Percentiles rank a stretch among this genome's conserved stretches.
phyloP scores from a whole-genome alignment of 2,329 filamentous ascomycete species.

The Cladosporium sp. region DNA sequence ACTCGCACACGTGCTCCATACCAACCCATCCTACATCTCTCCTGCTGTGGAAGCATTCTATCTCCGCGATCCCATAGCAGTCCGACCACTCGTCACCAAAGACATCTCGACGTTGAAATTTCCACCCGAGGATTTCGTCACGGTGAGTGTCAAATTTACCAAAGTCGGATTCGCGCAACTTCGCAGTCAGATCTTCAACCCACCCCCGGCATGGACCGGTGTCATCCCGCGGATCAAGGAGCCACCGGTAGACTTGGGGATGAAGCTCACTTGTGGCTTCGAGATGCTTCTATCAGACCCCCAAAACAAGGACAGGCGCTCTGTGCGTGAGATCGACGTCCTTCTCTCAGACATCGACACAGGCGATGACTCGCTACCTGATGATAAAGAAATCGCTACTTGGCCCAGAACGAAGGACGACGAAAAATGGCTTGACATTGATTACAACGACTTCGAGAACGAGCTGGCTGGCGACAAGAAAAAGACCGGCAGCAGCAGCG shows the following conservation, averaged over 20 bases:
- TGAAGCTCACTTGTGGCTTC: constrained; percentile 88
- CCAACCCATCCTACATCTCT: constrained; percentile 72
- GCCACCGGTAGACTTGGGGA: constrained; percentile 65
- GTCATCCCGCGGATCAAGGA: constrained; percentile 42
- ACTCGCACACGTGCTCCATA: constrained; percentile 75
- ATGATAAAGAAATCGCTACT: constrained; percentile 66
- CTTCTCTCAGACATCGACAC: constrained; percentile 72
- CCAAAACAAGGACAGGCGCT: constrained; percentile 65
- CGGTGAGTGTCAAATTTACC: constrained; percentile 77
- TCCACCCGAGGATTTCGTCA: constrained; percentile 75
- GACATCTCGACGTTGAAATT: constrained; percentile 61
- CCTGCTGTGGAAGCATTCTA: constrained; percentile 91
- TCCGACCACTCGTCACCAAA: constrained; percentile 66
- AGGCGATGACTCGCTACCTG: constrained; percentile 71
- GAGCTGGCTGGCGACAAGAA: constrained; percentile 63
- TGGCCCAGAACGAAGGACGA: constrained; percentile 78
- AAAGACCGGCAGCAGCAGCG: constrained; percentile 14
- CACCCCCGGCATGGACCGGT: constrained; percentile 58
- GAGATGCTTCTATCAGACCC: constrained; percentile 78
- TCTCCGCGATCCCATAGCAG: constrained; percentile 74
- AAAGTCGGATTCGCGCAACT: constrained; percentile 89
- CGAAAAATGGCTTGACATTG: constrained; percentile 89
- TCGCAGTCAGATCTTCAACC: constrained; percentile 75
- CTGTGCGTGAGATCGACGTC: constrained; percentile 73
- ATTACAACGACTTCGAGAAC: constrained; percentile 82